These are phyloP conservation scores for Aspergillus fumigatiaffinis DNA, from an alignment of 2,329 filamentous ascomycete species.

Conservation along the genomic window DNA sequence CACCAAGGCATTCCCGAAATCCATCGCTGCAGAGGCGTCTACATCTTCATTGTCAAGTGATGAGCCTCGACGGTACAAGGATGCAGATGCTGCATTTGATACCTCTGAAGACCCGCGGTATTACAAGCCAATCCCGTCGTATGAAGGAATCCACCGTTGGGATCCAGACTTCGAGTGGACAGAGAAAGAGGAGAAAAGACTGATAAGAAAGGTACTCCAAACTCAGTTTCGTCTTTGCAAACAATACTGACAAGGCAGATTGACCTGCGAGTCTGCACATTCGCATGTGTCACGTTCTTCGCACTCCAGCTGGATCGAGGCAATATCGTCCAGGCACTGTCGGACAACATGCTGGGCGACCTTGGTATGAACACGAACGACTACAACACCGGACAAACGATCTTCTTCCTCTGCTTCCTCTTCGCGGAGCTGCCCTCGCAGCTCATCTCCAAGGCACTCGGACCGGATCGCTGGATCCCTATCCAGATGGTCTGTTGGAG, in stretches of 20 bases:
- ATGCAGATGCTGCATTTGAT: slow-evolving; percentile 31
- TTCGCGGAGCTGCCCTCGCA: slow-evolving; percentile 59
- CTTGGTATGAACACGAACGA: slow-evolving; percentile 48
- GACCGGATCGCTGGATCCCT: slow-evolving; percentile 59
- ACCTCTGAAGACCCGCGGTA: slow-evolving; percentile 31
- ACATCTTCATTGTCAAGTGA: slow-evolving; percentile 10
- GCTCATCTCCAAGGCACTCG: slow-evolving; percentile 56
- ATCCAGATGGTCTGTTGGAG: slow-evolving; percentile 57
- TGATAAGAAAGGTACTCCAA: slow-evolving; percentile 33
- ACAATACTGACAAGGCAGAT: slow-evolving; percentile 24
- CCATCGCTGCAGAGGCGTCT: slow-evolving; percentile 7
- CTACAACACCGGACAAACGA: slow-evolving; percentile 43
- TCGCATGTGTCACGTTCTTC: slow-evolving; percentile 58
- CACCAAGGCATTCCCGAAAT: slow-evolving; percentile 7
- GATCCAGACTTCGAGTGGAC: slow-evolving; percentile 46
- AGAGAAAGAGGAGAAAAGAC: slow-evolving; percentile 40
- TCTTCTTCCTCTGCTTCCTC: slow-evolving; percentile 34
- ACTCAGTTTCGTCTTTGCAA: neutral
- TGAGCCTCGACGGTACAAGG: slow-evolving; percentile 2
- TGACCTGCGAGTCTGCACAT: slow-evolving; percentile 41
- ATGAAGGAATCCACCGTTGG: slow-evolving; percentile 49
- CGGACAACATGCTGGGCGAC: slow-evolving; percentile 56
- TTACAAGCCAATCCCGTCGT: slow-evolving; percentile 38
- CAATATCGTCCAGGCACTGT: slow-evolving; percentile 58
- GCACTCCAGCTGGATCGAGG: slow-evolving; percentile 61